phyloP scores from a whole-genome alignment of 2,329 filamentous ascomycete genomes.

The Zymoseptoria passerinii region DNA sequence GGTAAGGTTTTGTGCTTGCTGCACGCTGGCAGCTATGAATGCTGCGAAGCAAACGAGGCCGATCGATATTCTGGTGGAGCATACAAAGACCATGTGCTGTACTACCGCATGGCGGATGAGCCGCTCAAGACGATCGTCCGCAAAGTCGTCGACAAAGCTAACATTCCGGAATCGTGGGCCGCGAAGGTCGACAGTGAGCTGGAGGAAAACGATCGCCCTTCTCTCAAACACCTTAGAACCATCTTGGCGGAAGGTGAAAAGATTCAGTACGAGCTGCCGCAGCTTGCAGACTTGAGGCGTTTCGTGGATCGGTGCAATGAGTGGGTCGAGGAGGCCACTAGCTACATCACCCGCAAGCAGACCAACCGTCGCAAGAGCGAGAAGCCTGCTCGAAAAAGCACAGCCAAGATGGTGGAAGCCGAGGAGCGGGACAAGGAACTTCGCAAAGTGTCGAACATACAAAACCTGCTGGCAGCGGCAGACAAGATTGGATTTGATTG shows the following conservation, averaged over 20 bases:
- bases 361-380: slow-evolving; percentile 95
- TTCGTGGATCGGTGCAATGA: slow-evolving; percentile 97
- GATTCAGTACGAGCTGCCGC: slow-evolving; percentile 82
- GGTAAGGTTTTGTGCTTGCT: slow-evolving; percentile 75
- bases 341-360: slow-evolving; percentile 94
- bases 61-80: slow-evolving; percentile 52
- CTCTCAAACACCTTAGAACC: slow-evolving; percentile 74
- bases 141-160: slow-evolving; percentile 78
- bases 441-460: slow-evolving; percentile 81
- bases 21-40: slow-evolving; percentile 72
- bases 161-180: slow-evolving; percentile 78
- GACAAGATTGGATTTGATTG: slow-evolving; percentile 88
- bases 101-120: slow-evolving; percentile 69
- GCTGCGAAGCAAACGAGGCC: slow-evolving; percentile 61
- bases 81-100: slow-evolving; percentile 57
- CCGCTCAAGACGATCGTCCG: slow-evolving; percentile 57
- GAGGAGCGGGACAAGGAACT: slow-evolving; percentile 78
- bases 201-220: slow-evolving; percentile 73
- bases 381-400: slow-evolving; percentile 69
- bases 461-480: slow-evolving; percentile 72
- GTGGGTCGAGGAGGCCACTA: slow-evolving; percentile 94
- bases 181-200: slow-evolving; percentile 80
- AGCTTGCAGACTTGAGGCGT: slow-evolving; percentile 69
- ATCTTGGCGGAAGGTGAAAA: slow-evolving; percentile 90
- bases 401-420: slow-evolving; percentile 62